A percentile compares a stretch with the other conserved stretches of the same genome.
Evolutionary conservation across 306 rosid genomes (phyloP).

Genomic region (Fragaria vesca): DNA sequence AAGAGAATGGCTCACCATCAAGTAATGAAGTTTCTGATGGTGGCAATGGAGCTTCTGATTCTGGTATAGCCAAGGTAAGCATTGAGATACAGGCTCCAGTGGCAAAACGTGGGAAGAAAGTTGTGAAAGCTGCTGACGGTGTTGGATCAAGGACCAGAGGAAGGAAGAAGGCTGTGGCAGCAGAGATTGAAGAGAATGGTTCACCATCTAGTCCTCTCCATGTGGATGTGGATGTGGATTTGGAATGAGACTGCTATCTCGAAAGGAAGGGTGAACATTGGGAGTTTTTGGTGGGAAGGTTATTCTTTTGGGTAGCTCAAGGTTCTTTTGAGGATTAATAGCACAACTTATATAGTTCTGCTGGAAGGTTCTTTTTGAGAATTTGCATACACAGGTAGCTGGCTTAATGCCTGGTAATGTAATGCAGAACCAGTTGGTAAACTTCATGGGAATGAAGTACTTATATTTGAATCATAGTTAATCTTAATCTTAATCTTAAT

Average conservation of each 20-base stretch:
- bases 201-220: conserved; percentile 50
- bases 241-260: neutral
- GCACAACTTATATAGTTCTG: neutral
- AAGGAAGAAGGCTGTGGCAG: conserved; percentile 1
- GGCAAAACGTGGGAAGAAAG: neutral
- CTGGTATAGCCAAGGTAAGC: neutral
- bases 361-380: neutral
- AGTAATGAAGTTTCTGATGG: conserved; percentile 18
- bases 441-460: neutral
- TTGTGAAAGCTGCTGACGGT: neutral
- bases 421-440: conserved; percentile 4
- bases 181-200: conserved; percentile 22
- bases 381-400: neutral
- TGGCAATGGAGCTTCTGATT: neutral
- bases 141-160: conserved; percentile 10
- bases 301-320: conserved; percentile 10
- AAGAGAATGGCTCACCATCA: conserved; percentile 39
- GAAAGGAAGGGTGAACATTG: neutral
- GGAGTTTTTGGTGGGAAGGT: neutral
- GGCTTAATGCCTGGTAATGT: conserved; percentile 3
- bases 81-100: neutral
- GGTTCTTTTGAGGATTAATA: neutral
- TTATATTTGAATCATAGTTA: neutral
- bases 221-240: conserved; percentile 31
- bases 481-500: neutral